Conservation (phyloP, 1,284 basidiomycete genomes). For the Coriolopsis trogii region DNA sequence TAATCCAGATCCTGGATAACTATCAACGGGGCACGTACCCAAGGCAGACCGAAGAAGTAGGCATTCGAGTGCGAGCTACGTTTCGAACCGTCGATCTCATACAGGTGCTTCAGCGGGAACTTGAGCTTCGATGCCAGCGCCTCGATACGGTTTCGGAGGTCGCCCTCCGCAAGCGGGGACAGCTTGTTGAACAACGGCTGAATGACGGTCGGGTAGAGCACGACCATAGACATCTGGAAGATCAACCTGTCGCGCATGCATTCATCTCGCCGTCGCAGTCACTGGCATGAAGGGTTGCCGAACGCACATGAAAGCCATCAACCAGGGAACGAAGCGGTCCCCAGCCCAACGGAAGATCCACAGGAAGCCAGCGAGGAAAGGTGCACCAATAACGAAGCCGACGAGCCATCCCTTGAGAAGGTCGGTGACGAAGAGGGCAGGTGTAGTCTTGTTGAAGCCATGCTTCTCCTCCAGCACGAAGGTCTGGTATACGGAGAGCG, state of each 20-base stretch:
- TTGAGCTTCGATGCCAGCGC: slow-evolving; percentile 76
- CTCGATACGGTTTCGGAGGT: slow-evolving; percentile 78
- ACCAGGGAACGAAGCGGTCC: slow-evolving; percentile 84
- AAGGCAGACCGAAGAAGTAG: slow-evolving; percentile 93
- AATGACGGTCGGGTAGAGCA: slow-evolving; percentile 89
- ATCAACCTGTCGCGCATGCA: slow-evolving; percentile 61
- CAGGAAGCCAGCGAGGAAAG: slow-evolving; percentile 87
- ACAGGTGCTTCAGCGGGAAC: slow-evolving; percentile 94
- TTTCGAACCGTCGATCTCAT: slow-evolving; percentile 97
- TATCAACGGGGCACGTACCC: slow-evolving; percentile 52
- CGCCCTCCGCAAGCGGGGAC: slow-evolving; percentile 79
- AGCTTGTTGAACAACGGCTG: slow-evolving; percentile 98
- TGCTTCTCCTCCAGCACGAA: slow-evolving; percentile 96
- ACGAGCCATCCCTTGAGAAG: slow-evolving; percentile 81
- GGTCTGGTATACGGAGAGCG: slow-evolving; percentile 82
- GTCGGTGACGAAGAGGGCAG: slow-evolving; percentile 75
- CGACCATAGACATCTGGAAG: slow-evolving; percentile 85
- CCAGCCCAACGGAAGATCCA: slow-evolving; percentile 94
- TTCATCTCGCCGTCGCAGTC: not conserved
- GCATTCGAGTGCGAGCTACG: slow-evolving; percentile 94
- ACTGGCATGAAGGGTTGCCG: not conserved
- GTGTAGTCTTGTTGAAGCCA: slow-evolving; percentile 96
- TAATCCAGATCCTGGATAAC: not conserved
- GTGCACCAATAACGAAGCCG: slow-evolving; percentile 78
- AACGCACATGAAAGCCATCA: slow-evolving; percentile 82